Base-by-base conservation (phyloP, 164 flowering plant genomes). In the Pachysandra terminalis region DNA sequence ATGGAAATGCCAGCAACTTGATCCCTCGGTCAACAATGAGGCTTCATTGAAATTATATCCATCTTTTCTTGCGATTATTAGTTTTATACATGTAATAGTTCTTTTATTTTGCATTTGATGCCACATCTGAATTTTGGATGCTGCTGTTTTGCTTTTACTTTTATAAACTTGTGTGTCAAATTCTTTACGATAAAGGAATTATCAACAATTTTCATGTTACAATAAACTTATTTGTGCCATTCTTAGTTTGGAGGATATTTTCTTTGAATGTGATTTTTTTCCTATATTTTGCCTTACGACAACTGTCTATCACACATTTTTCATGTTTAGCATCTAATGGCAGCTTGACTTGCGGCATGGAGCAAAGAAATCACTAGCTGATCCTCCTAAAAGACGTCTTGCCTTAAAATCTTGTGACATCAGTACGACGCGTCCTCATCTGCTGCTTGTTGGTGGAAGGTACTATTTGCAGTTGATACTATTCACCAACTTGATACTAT, bases 361-460 rank as follows among this genome's bases (percentile, higher is more conserved):
- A 45, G 90, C 90, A 54, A 95, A 92, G 78, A 89, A 81, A 73
- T 89, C 97, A 28, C 78, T 95, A 32, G 81, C 89, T 75, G 97
- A 91, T 75, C 85, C 94, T 72, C 98, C 98, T 62, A 89, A 66
- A 70, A 91, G 83, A 19, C 75, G 81, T 55, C 91, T 95, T 64
- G 73, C 81, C 28, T 74, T 95, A 66, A 95, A 95, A 80, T 90
- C 97, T 62, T 91, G 93, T 81, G 98, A 91, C 68, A 91, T 95
- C 70, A 92, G 97, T 78, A 63, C 87, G 32, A 85, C 92, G 32
- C 83, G 96, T 76, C 97, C 98, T 71, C 97, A 95, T 86, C 80
- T 92, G 65, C 90, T 95, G 53, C 89, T 95, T 60, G 92, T 95
- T 80, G 98, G 98, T 72, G 98, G 98, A 67, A 91, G 94, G 98